Percentiles rank a stretch among this genome's conserved stretches.
phyloP scores from a whole-genome alignment of 2,329 filamentous ascomycete genomes.

The Elsinoe australis region DNA sequence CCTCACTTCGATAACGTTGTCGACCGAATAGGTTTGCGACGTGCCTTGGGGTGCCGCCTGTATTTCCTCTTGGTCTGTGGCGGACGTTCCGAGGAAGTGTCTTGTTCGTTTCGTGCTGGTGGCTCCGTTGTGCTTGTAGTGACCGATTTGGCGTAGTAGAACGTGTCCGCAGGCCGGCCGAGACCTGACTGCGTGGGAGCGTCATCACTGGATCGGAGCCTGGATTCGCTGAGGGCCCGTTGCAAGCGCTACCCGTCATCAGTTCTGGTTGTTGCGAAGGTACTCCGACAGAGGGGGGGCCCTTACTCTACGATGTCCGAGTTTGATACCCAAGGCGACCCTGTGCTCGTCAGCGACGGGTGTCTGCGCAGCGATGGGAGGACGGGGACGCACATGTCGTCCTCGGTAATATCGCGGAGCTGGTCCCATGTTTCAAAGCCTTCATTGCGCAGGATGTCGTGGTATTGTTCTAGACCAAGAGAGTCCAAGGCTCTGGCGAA shows the following conservation, averaged over 20 bases:
- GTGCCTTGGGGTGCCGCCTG: conserved; percentile 68
- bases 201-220: too few species aligned
- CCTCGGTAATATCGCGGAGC: conserved; percentile 75
- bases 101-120: too few species aligned
- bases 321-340: conserved; percentile 66
- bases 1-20: too few species aligned
- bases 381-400: conserved; percentile 57
- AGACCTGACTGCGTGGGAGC: too few species aligned
- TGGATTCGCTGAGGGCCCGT: conserved; percentile 57
- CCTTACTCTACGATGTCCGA: conserved; percentile 70
- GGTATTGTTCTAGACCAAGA: conserved; percentile 71
- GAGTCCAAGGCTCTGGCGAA: too few species aligned
- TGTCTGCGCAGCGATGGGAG: neutral
- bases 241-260: conserved; percentile 60
- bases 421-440: conserved; percentile 83
- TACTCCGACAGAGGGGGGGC: neutral
- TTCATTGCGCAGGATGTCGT: conserved; percentile 63
- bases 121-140: too few species aligned
- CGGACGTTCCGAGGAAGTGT: neutral
- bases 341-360: conserved; percentile 33
- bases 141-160: too few species aligned
- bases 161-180: too few species aligned
- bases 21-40: too few species aligned
- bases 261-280: neutral
- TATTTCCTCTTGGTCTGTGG: conserved; percentile 59